Conservation (phyloP, 2,329 filamentous ascomycete genomes). For the Exophiala phaeomuriformis region DNA sequence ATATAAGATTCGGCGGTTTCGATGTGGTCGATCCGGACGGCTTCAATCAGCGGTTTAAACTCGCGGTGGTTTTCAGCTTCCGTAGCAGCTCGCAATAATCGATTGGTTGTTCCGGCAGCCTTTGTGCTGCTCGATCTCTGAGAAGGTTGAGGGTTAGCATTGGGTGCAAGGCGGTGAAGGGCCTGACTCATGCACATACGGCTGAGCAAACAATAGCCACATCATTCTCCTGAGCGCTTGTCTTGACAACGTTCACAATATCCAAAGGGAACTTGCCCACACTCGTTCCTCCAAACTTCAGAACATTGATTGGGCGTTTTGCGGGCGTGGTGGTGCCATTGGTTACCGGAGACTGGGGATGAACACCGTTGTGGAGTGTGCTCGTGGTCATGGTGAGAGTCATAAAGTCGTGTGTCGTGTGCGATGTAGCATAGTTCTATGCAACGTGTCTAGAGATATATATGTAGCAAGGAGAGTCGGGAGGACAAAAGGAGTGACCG, state of each 20-base stretch:
- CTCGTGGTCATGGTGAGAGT: slow-evolving; percentile 16
- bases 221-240: slow-evolving; percentile 59
- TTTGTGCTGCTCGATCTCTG: slow-evolving; percentile 83
- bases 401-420: neutral
- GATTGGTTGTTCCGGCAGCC: slow-evolving; percentile 87
- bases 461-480: neutral
- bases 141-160: neutral
- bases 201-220: slow-evolving; percentile 94
- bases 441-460: neutral
- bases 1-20: slow-evolving; percentile 61
- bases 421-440: slow-evolving; percentile 9
- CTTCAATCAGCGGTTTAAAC: slow-evolving; percentile 68
- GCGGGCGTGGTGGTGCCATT: slow-evolving; percentile 13
- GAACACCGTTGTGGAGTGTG: slow-evolving; percentile 25
- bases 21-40: slow-evolving; percentile 76
- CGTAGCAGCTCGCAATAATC: slow-evolving; percentile 43
- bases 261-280: slow-evolving; percentile 86
- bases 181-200: slow-evolving; percentile 11
- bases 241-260: slow-evolving; percentile 64
- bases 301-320: slow-evolving; percentile 15
- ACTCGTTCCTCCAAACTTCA: slow-evolving; percentile 59
- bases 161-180: neutral
- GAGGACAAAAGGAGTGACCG: slow-evolving; percentile 1
- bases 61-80: slow-evolving; percentile 46
- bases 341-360: slow-evolving; percentile 2